Conservation (phyloP, 2,329 filamentous ascomycete genomes). For the Juglanconis sp. region DNA sequence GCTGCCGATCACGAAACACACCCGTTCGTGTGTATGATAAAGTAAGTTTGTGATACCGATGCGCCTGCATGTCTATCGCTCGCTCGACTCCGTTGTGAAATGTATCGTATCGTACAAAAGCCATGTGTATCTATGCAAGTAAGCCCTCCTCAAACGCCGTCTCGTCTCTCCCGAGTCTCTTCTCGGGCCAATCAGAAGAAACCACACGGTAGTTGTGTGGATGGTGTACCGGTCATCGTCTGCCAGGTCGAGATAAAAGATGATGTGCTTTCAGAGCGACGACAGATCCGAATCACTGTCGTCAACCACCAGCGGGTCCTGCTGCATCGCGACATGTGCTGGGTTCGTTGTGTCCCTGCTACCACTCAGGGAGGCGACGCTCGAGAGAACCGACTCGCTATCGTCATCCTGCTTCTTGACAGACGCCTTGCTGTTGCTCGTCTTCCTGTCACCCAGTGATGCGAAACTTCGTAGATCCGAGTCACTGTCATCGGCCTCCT, state of each 20-base stretch:
- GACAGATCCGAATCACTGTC: background rate
- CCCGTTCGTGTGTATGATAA: background rate
- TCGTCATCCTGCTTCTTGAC: background rate
- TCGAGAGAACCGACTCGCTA: background rate
- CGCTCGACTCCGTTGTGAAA: background rate
- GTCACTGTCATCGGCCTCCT: conserved; percentile 7
- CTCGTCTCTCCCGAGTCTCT: background rate
- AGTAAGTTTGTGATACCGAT: background rate
- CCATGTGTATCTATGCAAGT: background rate
- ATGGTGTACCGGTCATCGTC: background rate
- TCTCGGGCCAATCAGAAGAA: background rate
- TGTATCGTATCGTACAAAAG: background rate
- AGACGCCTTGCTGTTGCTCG: background rate
- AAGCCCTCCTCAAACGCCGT: background rate
- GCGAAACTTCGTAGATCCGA: conserved; percentile 7
- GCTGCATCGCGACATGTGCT: background rate
- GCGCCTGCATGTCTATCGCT: background rate
- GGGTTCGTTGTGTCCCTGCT: background rate
- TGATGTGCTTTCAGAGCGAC: background rate
- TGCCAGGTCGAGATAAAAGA: background rate
- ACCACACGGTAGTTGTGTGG: background rate
- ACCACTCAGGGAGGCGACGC: background rate
- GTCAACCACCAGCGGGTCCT: background rate
- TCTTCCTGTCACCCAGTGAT: background rate
- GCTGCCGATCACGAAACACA: background rate